phyloP scores from a whole-genome alignment of 495 filamentous ascomycete species.

The Neurospora hispaniola region DNA sequence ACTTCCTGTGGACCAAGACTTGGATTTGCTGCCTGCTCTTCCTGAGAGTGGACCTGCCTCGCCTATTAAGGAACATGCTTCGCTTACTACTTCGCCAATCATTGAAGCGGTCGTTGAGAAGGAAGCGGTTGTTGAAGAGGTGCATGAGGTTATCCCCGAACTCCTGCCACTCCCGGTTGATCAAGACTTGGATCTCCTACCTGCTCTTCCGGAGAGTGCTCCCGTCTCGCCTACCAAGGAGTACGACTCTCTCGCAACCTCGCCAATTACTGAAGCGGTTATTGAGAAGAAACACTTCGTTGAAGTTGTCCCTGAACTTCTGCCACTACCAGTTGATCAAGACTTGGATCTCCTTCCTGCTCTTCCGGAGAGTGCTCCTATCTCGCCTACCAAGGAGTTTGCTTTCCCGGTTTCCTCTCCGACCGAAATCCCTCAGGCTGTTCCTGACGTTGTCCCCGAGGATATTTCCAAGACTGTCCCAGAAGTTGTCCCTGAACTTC shows the following conservation, averaged over 20 bases:
- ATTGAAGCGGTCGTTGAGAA: not conserved
- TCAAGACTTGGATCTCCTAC: too few species aligned
- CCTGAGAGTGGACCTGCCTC: constrained; percentile 2
- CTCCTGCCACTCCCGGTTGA: not conserved
- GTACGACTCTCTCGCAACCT: too few species aligned
- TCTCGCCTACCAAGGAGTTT: too few species aligned
- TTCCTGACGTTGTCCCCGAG: not conserved
- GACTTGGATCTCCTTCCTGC: constrained; percentile 21
- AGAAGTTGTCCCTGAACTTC: not conserved
- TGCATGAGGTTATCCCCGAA: not conserved
- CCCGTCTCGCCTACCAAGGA: too few species aligned
- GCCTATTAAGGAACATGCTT: not conserved
- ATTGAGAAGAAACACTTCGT: too few species aligned
- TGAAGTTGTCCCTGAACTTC: not conserved
- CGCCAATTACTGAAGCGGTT: too few species aligned
- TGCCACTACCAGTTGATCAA: not conserved
- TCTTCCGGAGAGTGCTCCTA: constrained; percentile 1
- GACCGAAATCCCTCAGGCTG: too few species aligned
- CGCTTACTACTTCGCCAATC: too few species aligned
- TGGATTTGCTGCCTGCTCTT: not conserved
- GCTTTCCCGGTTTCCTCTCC: too few species aligned
- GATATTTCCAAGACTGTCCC: too few species aligned
- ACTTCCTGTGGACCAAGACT: not conserved
- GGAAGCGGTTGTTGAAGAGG: not conserved
- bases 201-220: too few species aligned